These are phyloP conservation scores for Fabrea salina DNA, from an alignment of 169 alveolate genomes.

Conservation along the genomic window DNA sequence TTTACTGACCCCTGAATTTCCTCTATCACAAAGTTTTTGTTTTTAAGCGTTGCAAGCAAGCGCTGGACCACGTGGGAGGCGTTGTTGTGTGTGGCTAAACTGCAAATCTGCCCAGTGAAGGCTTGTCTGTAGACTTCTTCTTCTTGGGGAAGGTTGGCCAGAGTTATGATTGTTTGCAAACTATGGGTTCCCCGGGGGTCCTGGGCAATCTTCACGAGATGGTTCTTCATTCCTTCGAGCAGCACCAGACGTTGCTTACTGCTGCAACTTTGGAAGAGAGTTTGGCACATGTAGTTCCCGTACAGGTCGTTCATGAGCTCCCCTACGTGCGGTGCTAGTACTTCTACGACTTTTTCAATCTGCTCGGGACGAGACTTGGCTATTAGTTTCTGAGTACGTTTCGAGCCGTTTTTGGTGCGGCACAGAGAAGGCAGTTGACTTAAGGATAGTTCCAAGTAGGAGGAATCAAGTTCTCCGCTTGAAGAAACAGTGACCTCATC, in stretches of 20 bases:
- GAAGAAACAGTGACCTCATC: background rate
- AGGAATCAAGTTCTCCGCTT: background rate
- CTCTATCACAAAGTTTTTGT: background rate
- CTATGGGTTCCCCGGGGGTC: slow-evolving; percentile 82
- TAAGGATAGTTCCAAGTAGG: background rate
- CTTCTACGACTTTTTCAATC: background rate
- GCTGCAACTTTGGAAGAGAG: slow-evolving; percentile 44
- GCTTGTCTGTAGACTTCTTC: slow-evolving; percentile 41
- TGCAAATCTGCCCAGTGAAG: slow-evolving; percentile 39
- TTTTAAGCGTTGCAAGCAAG: background rate
- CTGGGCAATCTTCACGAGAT: slow-evolving; percentile 55
- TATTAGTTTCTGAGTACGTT: background rate
- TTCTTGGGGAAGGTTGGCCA: slow-evolving; percentile 53
- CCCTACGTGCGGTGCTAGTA: slow-evolving; percentile 18
- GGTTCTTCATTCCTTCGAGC: slow-evolving; percentile 46
- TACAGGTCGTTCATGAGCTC: slow-evolving; percentile 74
- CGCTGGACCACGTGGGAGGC: slow-evolving; percentile 68
- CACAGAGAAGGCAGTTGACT: background rate
- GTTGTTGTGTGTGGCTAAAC: slow-evolving; percentile 46
- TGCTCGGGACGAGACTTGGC: slow-evolving; percentile 17
- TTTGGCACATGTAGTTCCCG: slow-evolving; percentile 81
- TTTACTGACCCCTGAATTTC: slow-evolving; percentile 2
- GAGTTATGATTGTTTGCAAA: slow-evolving; percentile 57
- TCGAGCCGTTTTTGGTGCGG: slow-evolving; percentile 11
- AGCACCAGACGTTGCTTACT: slow-evolving; percentile 54